Conservation (phyloP, 2,329 filamentous ascomycete species). For the Scedosporium aurantiacum region DNA sequence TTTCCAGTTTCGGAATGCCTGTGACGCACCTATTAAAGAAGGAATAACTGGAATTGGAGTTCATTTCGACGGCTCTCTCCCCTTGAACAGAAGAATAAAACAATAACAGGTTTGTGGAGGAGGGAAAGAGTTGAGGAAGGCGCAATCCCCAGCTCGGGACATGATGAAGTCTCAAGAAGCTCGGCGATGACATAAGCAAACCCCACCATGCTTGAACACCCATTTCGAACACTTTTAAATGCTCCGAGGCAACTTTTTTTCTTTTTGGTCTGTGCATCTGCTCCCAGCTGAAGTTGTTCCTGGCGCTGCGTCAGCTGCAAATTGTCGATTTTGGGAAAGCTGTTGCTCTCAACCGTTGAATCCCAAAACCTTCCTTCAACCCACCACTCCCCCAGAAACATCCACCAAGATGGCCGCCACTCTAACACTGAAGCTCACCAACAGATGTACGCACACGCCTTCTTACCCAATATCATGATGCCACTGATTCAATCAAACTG, state of each 20-base stretch:
- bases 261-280: background rate
- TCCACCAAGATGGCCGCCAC: conserved; percentile 18
- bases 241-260: background rate
- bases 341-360: background rate
- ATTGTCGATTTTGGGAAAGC: background rate
- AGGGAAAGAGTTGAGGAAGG: background rate
- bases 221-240: background rate
- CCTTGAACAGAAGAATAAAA: no score
- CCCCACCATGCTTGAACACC: background rate
- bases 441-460: background rate
- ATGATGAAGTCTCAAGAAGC: background rate
- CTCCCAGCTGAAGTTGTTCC: background rate
- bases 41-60: no score
- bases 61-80: no score
- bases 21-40: no score
- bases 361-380: background rate
- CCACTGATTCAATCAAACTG: background rate
- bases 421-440: conserved; percentile 12
- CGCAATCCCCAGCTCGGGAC: background rate
- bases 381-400: background rate
- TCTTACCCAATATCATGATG: background rate
- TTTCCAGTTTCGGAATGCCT: no score
- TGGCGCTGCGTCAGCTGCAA: no score
- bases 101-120: no score
- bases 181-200: background rate